Evolutionary conservation across 1,139 yeast genomes (phyloP), one percentile per base, ranked within the genome.

Genomic region (Pichia norvegensis): DNA sequence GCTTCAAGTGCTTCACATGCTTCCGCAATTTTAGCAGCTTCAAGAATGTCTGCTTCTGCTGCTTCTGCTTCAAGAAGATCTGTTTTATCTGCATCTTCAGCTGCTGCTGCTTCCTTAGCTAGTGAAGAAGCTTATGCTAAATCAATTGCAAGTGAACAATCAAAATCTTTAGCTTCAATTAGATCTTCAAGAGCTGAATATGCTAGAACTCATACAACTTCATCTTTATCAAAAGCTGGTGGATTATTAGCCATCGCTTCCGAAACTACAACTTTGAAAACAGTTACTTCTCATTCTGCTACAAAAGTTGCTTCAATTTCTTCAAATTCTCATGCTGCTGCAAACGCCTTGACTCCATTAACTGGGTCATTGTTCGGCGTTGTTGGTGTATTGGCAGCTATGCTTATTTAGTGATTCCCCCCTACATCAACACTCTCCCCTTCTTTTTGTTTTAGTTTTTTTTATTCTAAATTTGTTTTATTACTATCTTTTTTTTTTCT

Each of bases 301-400:
- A 8, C 43, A 13, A 16, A n/a, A 13, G 44, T 51, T 38, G 21
- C 42, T 16, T 11, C 45, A 11, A 45, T 52, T 33, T 48, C 55
- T 25, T 33, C 46, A 19, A 38, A 39, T 35, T 48, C 51, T 19
- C 42, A 43, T 27, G 53, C 39, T 43, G 68, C 62, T 39, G 76
- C 68, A 44, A 65, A 65, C 41, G 64, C 57, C 44, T 52, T 54
- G 51, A 64, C 55, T 55, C 67, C 62, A 62, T 59, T 52, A 68
- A 69, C 55, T 40, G 73, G 75, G 40, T 62, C 73, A 47, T 66
- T 74, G 21, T 58, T 74, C 47, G 80, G 81, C 55, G 58, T 74
- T 45, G 61, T 73, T 46, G 81, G 79, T 60, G 65, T 76, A 51
- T 68, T 73, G 40, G 62, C 71, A 55, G 78, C 76, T 54, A 74